Base-by-base conservation (phyloP, 148 eudicot genomes). In the Nepenthes gracilis region DNA sequence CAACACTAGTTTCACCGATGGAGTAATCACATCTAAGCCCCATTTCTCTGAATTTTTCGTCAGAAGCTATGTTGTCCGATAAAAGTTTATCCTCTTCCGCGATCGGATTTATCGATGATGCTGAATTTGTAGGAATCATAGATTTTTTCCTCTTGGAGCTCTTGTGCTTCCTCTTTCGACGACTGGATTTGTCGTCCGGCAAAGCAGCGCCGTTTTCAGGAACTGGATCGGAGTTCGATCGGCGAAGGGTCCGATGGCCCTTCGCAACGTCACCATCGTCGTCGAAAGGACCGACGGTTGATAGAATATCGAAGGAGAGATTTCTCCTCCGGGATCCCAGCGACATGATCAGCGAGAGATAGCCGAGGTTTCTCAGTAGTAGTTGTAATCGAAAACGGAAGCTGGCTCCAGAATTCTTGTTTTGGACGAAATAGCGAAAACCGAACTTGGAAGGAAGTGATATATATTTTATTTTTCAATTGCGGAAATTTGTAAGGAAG, bases 261-360 rank as follows among this genome's bases (percentile, higher is more conserved):
- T 33, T 33, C 1, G 6, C 55, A 36, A 56, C 47, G 45, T 59
- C 75, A 64, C 57, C 38, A 53, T 63, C 63, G 6, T 59, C 78
- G 70, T 36, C 70, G 57, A 52, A 37, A 64, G 64, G 5, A 33
- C 54, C 33, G 43, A 36, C 14, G 55, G 74, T 57, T 56, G 70
- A 33, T 12, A 87, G 85, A 45, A 85, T 65, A 51, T 83, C 88
- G 70, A 88, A 88, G 12, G 96, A 85, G 61, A 88, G 75, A 63
- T 83, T 79, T 33, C 83, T 80, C 12, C 75, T 79, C 14, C 68
- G 62, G 53, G 91, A 75, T 83, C 84, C 74, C 65, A 79, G 60
- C 55, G 66, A 78, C 87, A 83, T 85, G 59, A n/a, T 49, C n/a
- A 11, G 6, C 8, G 48, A 45, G 6, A 45, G 6, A 11, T 45